Conservation (phyloP, 2,329 filamentous ascomycete species). For the Colletotrichum costaricense region DNA sequence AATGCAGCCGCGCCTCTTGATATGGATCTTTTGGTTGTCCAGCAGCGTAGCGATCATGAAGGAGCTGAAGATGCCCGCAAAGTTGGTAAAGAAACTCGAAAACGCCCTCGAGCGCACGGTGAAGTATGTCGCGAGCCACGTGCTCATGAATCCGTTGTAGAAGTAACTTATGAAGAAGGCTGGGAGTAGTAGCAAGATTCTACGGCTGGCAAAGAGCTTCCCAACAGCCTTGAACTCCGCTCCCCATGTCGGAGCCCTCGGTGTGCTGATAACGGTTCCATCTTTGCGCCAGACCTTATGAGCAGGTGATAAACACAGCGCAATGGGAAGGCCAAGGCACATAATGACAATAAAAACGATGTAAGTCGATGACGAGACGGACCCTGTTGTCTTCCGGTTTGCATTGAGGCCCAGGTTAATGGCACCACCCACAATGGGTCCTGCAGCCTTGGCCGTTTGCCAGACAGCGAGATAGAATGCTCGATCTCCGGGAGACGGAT, state of each 20-base stretch:
- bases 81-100: constrained; percentile 20
- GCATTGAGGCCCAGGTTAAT: constrained; percentile 75
- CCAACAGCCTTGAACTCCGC: constrained; percentile 12
- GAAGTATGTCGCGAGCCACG: constrained; percentile 21
- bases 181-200: constrained; percentile 10
- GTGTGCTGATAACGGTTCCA: constrained; percentile 62
- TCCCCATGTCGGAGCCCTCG: background rate
- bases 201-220: constrained; percentile 8
- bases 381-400: constrained; percentile 63
- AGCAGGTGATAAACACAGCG: constrained; percentile 68
- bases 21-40: constrained; percentile 14
- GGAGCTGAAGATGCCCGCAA: constrained; percentile 24
- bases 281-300: constrained; percentile 70
- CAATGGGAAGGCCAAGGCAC: constrained; percentile 68
- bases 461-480: constrained; percentile 20
- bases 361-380: constrained; percentile 74
- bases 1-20: constrained; percentile 16
- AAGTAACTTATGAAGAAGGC: constrained; percentile 26
- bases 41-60: constrained; percentile 8
- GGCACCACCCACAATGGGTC: constrained; percentile 67
- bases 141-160: constrained; percentile 24
- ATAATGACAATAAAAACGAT: constrained; percentile 76
- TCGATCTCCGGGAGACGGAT: constrained; percentile 53
- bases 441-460: constrained; percentile 22
- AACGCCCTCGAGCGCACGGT: constrained; percentile 20